These are phyloP conservation scores for Fusarium begoniae DNA, from an alignment of 2,329 filamentous ascomycete species.

Conservation along the genomic window DNA sequence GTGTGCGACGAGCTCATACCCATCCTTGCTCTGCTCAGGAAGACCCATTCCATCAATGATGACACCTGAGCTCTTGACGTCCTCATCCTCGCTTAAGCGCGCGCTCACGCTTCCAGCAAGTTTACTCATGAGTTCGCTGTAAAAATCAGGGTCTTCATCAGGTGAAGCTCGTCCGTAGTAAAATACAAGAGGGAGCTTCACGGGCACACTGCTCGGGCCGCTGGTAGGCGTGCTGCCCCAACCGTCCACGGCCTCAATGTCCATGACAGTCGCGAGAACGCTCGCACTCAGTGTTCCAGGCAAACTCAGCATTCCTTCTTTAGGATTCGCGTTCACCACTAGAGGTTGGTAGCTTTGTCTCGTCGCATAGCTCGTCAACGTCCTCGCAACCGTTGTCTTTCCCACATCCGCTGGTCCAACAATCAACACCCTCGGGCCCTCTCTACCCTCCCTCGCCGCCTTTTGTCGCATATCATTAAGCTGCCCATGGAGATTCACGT, in stretches of 20 bases:
- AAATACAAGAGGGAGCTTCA: conserved; percentile 92
- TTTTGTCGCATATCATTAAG: conserved; percentile 77
- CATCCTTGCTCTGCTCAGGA: conserved; percentile 70
- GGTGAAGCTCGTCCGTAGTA: conserved; percentile 81
- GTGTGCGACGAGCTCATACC: conserved; percentile 82
- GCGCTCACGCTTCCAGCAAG: conserved; percentile 82
- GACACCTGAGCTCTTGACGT: conserved; percentile 77
- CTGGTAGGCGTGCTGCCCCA: conserved; percentile 93
- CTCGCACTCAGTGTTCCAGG: conserved; percentile 86
- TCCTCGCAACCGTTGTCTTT: conserved; percentile 84
- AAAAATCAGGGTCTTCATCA: conserved; percentile 77
- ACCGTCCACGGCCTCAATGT: conserved; percentile 79
- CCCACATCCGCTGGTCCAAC: conserved; percentile 81
- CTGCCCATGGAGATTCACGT: conserved; percentile 88
- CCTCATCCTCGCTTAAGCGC: conserved; percentile 78
- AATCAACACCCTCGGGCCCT: conserved; percentile 85
- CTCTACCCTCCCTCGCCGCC: conserved; percentile 56
- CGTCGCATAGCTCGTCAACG: conserved; percentile 81
- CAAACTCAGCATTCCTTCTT: conserved; percentile 79
- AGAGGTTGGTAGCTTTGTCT: conserved; percentile 78
- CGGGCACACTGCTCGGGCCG: conserved; percentile 85
- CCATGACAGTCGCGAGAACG: conserved; percentile 87
- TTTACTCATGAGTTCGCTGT: conserved; percentile 76
- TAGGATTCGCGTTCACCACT: conserved; percentile 85
- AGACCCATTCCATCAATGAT: conserved; percentile 85